Percentiles rank a stretch among this genome's conserved stretches.
Conservation (phyloP, 1,284 basidiomycete genomes). For the Naganishia sp. region DNA sequence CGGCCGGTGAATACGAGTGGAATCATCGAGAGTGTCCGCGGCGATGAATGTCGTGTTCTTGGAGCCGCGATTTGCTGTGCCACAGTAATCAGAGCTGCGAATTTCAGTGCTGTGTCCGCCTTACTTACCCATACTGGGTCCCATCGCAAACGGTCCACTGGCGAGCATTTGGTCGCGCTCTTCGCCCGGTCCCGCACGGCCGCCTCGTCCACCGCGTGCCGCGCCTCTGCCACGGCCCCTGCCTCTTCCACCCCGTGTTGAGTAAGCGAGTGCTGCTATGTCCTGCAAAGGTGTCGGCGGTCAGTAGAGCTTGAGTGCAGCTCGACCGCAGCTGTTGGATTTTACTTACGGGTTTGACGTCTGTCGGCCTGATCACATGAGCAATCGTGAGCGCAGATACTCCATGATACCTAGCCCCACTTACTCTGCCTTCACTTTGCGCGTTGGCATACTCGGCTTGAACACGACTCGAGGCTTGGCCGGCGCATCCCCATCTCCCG, state of each 20-base stretch:
- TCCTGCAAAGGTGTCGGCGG: neutral
- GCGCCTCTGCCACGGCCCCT: slow-evolving; percentile 26
- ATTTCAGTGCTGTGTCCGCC: too few relatives aligned
- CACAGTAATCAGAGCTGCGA: neutral
- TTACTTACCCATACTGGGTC: slow-evolving; percentile 29
- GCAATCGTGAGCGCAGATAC: neutral
- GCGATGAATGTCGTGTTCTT: slow-evolving; percentile 19
- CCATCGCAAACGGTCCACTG: slow-evolving; percentile 36
- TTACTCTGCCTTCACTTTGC: slow-evolving; percentile 33
- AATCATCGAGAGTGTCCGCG: slow-evolving; percentile 11
- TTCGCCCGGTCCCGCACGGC: neutral
- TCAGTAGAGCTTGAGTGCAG: neutral
- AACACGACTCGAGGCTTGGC: slow-evolving; percentile 33
- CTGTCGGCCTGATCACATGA: slow-evolving; percentile 11
- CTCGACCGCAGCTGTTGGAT: neutral
- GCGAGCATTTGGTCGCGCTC: slow-evolving; percentile 32
- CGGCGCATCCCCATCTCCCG: slow-evolving; percentile 4
- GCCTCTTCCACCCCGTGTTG: slow-evolving; percentile 20
- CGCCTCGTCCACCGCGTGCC: slow-evolving; percentile 26
- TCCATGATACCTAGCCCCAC: neutral
- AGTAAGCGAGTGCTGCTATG: slow-evolving; percentile 9
- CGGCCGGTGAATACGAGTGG: slow-evolving; percentile 14
- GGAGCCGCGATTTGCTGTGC: slow-evolving; percentile 1
- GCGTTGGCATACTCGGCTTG: slow-evolving; percentile 31
- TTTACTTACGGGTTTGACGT: slow-evolving; percentile 27